Conservation (phyloP, 2,329 filamentous ascomycete species). For the Westerdykella sp. region DNA sequence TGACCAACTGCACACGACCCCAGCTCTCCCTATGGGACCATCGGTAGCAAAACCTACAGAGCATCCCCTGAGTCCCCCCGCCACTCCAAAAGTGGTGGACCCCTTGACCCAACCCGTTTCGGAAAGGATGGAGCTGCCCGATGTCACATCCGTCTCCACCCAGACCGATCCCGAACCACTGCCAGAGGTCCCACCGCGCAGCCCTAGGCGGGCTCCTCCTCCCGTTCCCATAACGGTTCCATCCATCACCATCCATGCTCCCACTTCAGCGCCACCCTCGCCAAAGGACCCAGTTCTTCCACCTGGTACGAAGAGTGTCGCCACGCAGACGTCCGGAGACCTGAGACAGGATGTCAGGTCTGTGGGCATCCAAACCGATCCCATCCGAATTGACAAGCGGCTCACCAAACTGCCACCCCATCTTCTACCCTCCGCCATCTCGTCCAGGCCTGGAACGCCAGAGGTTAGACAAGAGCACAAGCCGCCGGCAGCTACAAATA, state of each 20-base stretch:
- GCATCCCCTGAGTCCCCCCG: conserved; percentile 58
- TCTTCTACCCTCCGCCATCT: conserved; percentile 70
- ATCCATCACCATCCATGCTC: conserved; percentile 86
- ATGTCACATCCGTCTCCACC: conserved; percentile 54
- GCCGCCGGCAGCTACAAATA: conserved; percentile 5
- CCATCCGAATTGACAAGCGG: conserved; percentile 76
- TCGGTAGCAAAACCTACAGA: conserved; percentile 61
- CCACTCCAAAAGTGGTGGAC: conserved; percentile 52
- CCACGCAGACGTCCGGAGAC: conserved; percentile 66
- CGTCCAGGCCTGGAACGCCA: conserved; percentile 45
- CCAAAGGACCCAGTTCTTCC: conserved; percentile 72
- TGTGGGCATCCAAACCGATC: conserved; percentile 75
- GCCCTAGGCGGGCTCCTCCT: conserved; percentile 28
- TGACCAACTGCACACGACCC: conserved; percentile 10
- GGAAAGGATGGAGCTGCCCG: conserved; percentile 10
- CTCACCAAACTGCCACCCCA: conserved; percentile 68
- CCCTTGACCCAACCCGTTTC: conserved; percentile 38
- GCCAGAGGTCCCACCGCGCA: conserved; percentile 29
- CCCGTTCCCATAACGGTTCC: conserved; percentile 56
- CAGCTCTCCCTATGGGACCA: conserved; percentile 47
- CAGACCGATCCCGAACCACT: conserved; percentile 48
- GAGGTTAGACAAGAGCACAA: conserved; percentile 15
- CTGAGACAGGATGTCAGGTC: conserved; percentile 45
- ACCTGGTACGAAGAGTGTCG: conserved; percentile 71
- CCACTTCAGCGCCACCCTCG: conserved; percentile 70